A percentile compares a stretch with the other conserved stretches of the same genome.
These are phyloP conservation scores for Carallia pectinifolia DNA, from an alignment of 345 rosid species.

Conservation along the genomic window DNA sequence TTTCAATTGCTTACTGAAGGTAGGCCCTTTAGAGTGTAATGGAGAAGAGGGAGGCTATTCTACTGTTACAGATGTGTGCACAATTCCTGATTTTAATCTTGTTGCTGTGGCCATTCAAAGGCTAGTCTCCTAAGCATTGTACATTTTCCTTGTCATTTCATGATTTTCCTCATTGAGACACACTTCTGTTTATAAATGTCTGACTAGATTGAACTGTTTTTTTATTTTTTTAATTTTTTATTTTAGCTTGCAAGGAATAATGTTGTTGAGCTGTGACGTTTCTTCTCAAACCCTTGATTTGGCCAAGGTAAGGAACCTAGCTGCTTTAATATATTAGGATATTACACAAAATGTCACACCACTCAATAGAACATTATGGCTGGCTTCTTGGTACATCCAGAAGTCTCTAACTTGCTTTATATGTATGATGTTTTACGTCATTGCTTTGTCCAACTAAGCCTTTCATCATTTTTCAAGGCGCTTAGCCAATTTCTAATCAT, in stretches of 20 bases:
- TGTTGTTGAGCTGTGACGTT: conserved; percentile 59
- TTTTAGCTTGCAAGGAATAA: conserved; percentile 73
- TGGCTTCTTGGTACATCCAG: too few relatives aligned
- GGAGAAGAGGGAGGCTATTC: conserved; percentile 45
- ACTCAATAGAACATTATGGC: too few relatives aligned
- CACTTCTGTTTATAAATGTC: conserved; percentile 7
- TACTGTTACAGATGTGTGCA: conserved; percentile 61
- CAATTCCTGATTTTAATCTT: conserved; percentile 42
- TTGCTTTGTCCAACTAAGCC: neutral
- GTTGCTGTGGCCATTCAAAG: conserved; percentile 80
- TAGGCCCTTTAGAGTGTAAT: conserved; percentile 40
- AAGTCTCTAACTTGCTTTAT: too few relatives aligned
- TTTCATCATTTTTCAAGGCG: neutral
- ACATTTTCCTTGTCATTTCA: neutral
- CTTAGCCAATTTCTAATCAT: neutral
- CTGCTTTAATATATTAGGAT: neutral
- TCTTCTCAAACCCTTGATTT: conserved; percentile 50
- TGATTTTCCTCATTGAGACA: neutral
- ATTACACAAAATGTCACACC: too few relatives aligned
- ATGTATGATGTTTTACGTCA: neutral
- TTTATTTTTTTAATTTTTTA: neutral
- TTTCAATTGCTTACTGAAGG: conserved; percentile 49
- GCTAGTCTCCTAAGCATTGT: conserved; percentile 30
- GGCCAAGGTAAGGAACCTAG: conserved; percentile 49
- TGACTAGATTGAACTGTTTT: conserved; percentile 1